Conservation (phyloP, 495 filamentous ascomycete species). For the Aspergillus wentii region DNA sequence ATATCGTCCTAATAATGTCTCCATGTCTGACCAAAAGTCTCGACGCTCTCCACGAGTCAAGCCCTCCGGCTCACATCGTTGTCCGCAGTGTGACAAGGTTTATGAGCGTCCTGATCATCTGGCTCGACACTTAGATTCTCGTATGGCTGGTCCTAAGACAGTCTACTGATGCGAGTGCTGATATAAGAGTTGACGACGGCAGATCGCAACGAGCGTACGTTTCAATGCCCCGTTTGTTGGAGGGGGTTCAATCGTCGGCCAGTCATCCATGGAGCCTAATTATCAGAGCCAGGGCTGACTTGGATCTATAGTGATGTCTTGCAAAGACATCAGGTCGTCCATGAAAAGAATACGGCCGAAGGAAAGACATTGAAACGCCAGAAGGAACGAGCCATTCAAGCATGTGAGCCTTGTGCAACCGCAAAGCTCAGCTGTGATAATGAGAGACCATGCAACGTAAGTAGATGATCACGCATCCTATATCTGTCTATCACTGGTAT, state of each 20-base stretch:
- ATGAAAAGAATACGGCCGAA: no score
- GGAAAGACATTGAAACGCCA: constrained; percentile 6
- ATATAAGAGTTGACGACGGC: no score
- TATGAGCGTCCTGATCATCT: constrained; percentile 30
- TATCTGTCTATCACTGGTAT: no score
- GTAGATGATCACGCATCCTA: neutral
- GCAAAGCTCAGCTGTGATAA: constrained; percentile 24
- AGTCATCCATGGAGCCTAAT: no score
- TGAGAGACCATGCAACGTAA: constrained; percentile 17
- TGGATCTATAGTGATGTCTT: constrained; percentile 13
- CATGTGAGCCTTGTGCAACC: constrained; percentile 19
- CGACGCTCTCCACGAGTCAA: constrained; percentile 13
- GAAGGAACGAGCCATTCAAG: constrained; percentile 15
- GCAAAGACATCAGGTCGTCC: constrained; percentile 20
- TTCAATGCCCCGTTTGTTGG: constrained; percentile 16
- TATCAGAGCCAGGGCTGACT: no score
- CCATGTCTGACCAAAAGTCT: no score
- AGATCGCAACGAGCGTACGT: constrained; percentile 19
- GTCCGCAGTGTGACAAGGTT: constrained; percentile 19
- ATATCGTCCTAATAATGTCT: no score
- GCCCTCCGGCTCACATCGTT: constrained; percentile 10
- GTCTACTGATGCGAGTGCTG: no score
- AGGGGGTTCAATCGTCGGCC: constrained; percentile 21
- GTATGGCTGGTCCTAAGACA: no score
- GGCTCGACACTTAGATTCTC: constrained; percentile 25